Conservation (phyloP, 208 protist species). For the Wallacemonas collosoma region DNA sequence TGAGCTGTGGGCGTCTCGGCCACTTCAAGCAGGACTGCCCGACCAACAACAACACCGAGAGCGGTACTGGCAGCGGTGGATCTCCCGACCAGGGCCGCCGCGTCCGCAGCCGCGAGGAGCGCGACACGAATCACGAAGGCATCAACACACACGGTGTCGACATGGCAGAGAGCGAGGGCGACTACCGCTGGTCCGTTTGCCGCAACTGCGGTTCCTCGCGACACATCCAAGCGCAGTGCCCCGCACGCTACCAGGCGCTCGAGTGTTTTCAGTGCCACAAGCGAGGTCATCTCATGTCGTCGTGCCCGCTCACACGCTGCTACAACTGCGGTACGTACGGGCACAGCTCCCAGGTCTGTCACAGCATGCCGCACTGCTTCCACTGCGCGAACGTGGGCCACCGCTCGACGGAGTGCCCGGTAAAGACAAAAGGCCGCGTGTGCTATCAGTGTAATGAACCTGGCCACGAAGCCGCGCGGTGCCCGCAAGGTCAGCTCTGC, state of each 20-base stretch:
- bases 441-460: constrained; percentile 91
- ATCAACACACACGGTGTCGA: constrained; percentile 13
- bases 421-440: constrained; percentile 68
- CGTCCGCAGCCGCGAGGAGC: constrained; percentile 15
- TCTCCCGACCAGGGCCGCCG: constrained; percentile 3
- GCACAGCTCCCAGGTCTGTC: constrained; percentile 83
- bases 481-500: constrained; percentile 74
- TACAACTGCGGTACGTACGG: constrained; percentile 89
- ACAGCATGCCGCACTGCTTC: constrained; percentile 87
- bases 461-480: constrained; percentile 81
- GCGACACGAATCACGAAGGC: constrained; percentile 10
- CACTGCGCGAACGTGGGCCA: constrained; percentile 83
- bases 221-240: constrained; percentile 75
- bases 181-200: constrained; percentile 53
- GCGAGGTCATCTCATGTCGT: constrained; percentile 77
- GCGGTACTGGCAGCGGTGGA: constrained; percentile 10
- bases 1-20: constrained; percentile 47
- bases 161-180: constrained; percentile 15
- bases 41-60: neutral
- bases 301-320: constrained; percentile 84
- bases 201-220: constrained; percentile 71
- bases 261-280: constrained; percentile 89
- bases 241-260: constrained; percentile 54
- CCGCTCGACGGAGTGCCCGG: constrained; percentile 76
- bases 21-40: constrained; percentile 74